A percentile compares a stretch with the other conserved stretches of the same genome.
Evolutionary conservation across 768 basidiomycete genomes (phyloP).

Genomic region (Dioszegia crocea): DNA sequence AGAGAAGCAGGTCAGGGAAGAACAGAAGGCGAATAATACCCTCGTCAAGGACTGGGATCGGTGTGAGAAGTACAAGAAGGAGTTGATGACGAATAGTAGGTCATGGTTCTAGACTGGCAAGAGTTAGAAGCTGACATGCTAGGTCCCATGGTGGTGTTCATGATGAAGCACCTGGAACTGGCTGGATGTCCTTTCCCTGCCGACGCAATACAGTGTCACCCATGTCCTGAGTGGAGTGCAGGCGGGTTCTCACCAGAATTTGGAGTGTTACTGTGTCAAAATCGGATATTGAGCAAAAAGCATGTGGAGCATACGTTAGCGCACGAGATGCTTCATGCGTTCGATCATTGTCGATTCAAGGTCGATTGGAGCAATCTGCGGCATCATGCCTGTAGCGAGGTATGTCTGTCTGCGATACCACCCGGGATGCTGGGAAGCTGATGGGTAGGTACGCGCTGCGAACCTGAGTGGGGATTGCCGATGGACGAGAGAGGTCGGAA

Average conservation of each 20-base stretch:
- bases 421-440: background rate
- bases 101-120: background rate
- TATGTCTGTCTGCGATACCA: slow-evolving; percentile 50
- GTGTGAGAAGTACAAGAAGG: slow-evolving; percentile 69
- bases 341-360: slow-evolving; percentile 90
- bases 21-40: slow-evolving; percentile 47
- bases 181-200: slow-evolving; percentile 68
- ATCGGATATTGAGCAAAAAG: slow-evolving; percentile 69
- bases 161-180: slow-evolving; percentile 81
- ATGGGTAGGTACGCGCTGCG: slow-evolving; percentile 83
- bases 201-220: slow-evolving; percentile 73
- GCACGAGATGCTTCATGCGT: slow-evolving; percentile 93
- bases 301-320: slow-evolving; percentile 91
- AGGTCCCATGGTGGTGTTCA: slow-evolving; percentile 86
- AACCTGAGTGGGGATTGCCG: slow-evolving; percentile 90
- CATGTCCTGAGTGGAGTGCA: slow-evolving; percentile 67
- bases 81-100: slow-evolving; percentile 68
- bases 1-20: slow-evolving; percentile 48
- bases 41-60: slow-evolving; percentile 51
- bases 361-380: slow-evolving; percentile 84
- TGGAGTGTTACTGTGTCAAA: slow-evolving; percentile 78
- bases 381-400: slow-evolving; percentile 97
- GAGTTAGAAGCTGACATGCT: background rate
- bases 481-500: slow-evolving; percentile 71
- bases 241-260: slow-evolving; percentile 79